phyloP scores from a whole-genome alignment of 805 yeast genomes.

The Candida jianshihensis region DNA sequence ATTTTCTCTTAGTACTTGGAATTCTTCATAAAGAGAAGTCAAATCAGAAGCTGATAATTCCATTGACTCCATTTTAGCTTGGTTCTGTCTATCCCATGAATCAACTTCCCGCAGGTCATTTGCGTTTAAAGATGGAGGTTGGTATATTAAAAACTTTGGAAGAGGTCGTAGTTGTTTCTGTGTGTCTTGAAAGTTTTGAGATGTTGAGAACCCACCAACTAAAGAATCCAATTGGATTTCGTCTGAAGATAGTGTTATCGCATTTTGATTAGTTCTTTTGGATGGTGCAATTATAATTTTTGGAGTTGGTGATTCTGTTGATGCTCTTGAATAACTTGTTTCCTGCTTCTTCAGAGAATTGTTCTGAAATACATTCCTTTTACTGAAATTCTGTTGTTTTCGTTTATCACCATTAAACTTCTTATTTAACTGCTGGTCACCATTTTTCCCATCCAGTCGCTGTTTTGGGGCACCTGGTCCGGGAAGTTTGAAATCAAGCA shows the following conservation, averaged over 20 bases:
- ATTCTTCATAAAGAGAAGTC: conserved; percentile 67
- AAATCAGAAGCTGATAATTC: conserved; percentile 50
- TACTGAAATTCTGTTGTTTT: conserved; percentile 8
- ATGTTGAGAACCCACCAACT: conserved; percentile 20
- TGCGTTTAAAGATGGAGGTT: conserved; percentile 28
- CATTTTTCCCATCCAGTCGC: not conserved
- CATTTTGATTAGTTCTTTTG: not conserved
- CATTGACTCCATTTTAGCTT: conserved; percentile 45
- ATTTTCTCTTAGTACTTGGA: conserved; percentile 62
- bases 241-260: not conserved
- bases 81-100: conserved; percentile 75
- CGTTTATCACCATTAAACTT: not conserved
- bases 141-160: conserved; percentile 31
- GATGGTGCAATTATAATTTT: not conserved
- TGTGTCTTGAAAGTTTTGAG: conserved; percentile 2
- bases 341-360: conserved; percentile 5
- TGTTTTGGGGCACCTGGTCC: not conserved
- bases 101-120: conserved; percentile 26
- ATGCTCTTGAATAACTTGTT: not conserved
- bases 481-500: conserved; percentile 9
- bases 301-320: conserved; percentile 1
- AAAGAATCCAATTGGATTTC: conserved; percentile 9
- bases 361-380: conserved; percentile 16
- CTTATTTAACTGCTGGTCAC: not conserved
- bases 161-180: conserved; percentile 17